phyloP scores from a whole-genome alignment of 2,329 filamentous ascomycete genomes.

The Alternaria gansuensis region DNA sequence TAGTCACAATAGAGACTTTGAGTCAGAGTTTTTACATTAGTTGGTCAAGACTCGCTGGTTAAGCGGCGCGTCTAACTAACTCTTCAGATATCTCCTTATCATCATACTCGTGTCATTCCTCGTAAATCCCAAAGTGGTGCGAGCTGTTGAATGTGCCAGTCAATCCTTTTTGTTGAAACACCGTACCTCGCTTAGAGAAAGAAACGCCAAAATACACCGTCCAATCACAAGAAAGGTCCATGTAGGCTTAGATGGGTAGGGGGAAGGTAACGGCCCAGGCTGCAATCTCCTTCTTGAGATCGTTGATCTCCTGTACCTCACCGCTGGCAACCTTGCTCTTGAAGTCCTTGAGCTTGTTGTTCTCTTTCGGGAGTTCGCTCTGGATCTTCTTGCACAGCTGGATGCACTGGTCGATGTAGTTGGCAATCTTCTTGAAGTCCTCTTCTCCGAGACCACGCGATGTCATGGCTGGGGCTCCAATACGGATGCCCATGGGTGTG shows the following conservation, averaged over 20 bases:
- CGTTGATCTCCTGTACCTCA: slow-evolving; percentile 81
- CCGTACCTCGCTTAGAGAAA: slow-evolving; percentile 3
- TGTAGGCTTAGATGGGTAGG: slow-evolving; percentile 72
- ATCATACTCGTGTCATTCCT: slow-evolving; percentile 16
- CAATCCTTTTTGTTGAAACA: slow-evolving; percentile 41
- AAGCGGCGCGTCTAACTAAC: slow-evolving; percentile 4
- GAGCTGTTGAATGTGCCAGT: slow-evolving; percentile 42
- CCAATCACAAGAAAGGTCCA: slow-evolving; percentile 7
- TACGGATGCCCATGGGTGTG: slow-evolving; percentile 89
- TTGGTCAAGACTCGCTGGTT: neutral
- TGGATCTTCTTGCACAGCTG: slow-evolving; percentile 91
- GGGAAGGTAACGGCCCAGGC: slow-evolving; percentile 90
- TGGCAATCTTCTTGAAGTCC: slow-evolving; percentile 82
- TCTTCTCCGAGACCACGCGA: slow-evolving; percentile 89
- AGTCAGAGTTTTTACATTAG: slow-evolving; percentile 5
- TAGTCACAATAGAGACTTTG: neutral
- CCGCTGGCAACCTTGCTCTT: slow-evolving; percentile 87
- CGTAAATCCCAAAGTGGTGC: slow-evolving; percentile 13
- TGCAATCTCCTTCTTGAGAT: slow-evolving; percentile 87
- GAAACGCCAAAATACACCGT: slow-evolving; percentile 33
- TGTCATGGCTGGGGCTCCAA: slow-evolving; percentile 98
- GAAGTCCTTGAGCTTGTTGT: slow-evolving; percentile 99
- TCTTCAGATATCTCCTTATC: slow-evolving; percentile 3
- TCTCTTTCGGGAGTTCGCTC: slow-evolving; percentile 85
- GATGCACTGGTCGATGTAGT: slow-evolving; percentile 89